Percentiles rank a stretch among this genome's conserved stretches.
phyloP scores from a whole-genome alignment of 139 green algal species.

The Ulvella scutata region DNA sequence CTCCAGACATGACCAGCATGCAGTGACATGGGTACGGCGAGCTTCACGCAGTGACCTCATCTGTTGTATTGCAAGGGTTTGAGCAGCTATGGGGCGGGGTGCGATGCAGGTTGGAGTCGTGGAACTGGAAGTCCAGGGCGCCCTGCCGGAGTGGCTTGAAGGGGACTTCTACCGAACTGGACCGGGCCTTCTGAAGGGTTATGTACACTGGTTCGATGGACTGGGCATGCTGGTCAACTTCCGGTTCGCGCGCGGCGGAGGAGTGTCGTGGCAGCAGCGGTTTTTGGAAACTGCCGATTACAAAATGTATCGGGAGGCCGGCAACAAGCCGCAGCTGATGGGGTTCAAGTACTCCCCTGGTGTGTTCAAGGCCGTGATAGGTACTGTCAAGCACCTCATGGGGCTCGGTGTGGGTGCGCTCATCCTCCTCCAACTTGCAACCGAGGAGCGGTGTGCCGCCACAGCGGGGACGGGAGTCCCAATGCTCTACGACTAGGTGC shows the following conservation, averaged over 20 bases:
- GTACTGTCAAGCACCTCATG: not conserved
- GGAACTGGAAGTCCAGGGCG: not conserved
- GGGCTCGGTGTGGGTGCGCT: not conserved
- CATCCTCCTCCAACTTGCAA: not conserved
- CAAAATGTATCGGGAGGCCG: not conserved
- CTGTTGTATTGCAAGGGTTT: too few relatives aligned
- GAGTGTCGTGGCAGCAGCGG: not conserved
- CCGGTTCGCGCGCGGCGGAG: not conserved
- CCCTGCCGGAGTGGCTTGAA: not conserved
- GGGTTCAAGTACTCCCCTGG: not conserved
- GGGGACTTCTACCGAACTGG: not conserved
- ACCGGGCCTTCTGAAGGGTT: not conserved
- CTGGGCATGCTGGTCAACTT: constrained; percentile 2
- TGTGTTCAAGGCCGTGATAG: not conserved
- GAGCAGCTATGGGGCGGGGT: too few relatives aligned
- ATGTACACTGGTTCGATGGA: not conserved
- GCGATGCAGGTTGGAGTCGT: not conserved
- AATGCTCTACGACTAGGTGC: too few relatives aligned
- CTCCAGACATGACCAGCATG: too few relatives aligned
- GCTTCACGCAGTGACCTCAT: too few relatives aligned
- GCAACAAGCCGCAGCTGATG: not conserved
- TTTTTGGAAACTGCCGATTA: not conserved
- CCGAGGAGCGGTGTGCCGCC: not conserved
- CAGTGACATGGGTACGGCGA: too few relatives aligned
- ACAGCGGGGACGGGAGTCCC: not conserved